Percentiles rank a stretch among this genome's conserved stretches.
phyloP scores from a whole-genome alignment of 805 yeast species.

The Candida silvicultrix region DNA sequence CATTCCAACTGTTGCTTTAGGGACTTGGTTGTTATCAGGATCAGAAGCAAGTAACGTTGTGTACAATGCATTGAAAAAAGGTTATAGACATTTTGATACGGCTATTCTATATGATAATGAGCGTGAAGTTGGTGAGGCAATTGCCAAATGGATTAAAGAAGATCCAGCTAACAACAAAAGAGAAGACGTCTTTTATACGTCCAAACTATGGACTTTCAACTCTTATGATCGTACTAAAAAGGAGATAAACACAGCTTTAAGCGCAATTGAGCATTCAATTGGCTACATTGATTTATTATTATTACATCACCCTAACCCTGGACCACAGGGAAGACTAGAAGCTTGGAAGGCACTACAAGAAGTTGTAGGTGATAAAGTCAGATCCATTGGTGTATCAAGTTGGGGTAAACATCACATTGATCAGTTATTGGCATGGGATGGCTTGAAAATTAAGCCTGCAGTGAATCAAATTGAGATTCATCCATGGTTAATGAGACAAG shows the following conservation, averaged over 20 bases:
- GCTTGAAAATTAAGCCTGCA: constrained; percentile 51
- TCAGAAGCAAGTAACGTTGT: constrained; percentile 37
- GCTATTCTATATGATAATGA: constrained; percentile 70
- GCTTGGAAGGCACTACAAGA: constrained; percentile 78
- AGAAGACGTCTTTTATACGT: constrained; percentile 54
- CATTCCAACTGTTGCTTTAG: constrained; percentile 54
- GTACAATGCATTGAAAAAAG: constrained; percentile 50
- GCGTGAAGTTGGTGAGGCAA: constrained; percentile 52
- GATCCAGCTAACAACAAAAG: constrained; percentile 37
- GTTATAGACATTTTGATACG: constrained; percentile 71
- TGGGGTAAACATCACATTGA: constrained; percentile 59
- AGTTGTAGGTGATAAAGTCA: constrained; percentile 56
- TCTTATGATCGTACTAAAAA: constrained; percentile 41
- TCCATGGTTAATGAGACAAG: constrained; percentile 40
- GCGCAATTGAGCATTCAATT: constrained; percentile 39
- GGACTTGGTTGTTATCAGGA: constrained; percentile 41
- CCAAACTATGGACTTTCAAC: constrained; percentile 62
- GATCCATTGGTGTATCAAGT: constrained; percentile 74
- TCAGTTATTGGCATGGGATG: constrained; percentile 56
- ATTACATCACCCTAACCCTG: constrained; percentile 57
- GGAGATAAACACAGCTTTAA: constrained; percentile 53
- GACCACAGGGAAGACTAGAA: constrained; percentile 48
- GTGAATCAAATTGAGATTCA: constrained; percentile 66
- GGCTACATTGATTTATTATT: constrained; percentile 70
- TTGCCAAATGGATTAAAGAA: constrained; percentile 43